Evolutionary conservation across 257 asterid genomes (phyloP).

Genomic region (Petunia secreta): DNA sequence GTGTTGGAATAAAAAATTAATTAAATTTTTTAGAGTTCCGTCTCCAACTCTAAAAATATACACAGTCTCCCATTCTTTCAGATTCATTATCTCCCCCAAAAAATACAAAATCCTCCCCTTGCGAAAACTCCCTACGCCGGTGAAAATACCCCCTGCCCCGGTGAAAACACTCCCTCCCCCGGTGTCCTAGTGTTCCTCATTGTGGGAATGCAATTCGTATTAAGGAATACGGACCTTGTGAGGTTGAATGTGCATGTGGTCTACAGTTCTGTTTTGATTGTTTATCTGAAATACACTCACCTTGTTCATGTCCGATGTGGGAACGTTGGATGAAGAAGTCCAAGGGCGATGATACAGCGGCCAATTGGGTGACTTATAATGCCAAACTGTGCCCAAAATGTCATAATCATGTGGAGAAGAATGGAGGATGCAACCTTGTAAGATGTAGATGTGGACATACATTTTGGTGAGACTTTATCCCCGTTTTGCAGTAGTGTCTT

Average conservation of each 20-base stretch:
- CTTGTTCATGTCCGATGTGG: constrained; percentile 69
- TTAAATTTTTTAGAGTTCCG: no score
- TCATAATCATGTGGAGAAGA: constrained; percentile 51
- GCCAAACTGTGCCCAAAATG: constrained; percentile 54
- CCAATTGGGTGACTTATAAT: constrained; percentile 42
- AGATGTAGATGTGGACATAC: constrained; percentile 47
- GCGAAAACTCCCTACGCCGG: no score
- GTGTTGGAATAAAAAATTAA: no score
- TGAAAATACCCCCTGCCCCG: no score
- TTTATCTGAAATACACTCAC: constrained; percentile 52
- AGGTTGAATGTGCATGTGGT: constrained; percentile 60
- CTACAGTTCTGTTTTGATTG: constrained; percentile 58
- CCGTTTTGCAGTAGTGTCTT: not conserved
- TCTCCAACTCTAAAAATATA: no score
- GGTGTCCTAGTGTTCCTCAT: constrained; percentile 69
- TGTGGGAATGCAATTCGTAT: constrained; percentile 58
- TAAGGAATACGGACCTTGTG: constrained; percentile 44
- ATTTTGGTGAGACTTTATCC: constrained; percentile 46
- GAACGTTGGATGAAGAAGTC: constrained; percentile 51
- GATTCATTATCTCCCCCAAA: no score
- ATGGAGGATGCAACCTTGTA: constrained; percentile 61
- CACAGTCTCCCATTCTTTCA: no score
- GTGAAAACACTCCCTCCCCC: no score
- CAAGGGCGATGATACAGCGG: constrained; percentile 34
- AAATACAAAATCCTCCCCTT: no score